Percentiles rank a stretch among this genome's conserved stretches.
Conservation (phyloP, 306 rosid genomes). For the Styphnolobium japonicum region DNA sequence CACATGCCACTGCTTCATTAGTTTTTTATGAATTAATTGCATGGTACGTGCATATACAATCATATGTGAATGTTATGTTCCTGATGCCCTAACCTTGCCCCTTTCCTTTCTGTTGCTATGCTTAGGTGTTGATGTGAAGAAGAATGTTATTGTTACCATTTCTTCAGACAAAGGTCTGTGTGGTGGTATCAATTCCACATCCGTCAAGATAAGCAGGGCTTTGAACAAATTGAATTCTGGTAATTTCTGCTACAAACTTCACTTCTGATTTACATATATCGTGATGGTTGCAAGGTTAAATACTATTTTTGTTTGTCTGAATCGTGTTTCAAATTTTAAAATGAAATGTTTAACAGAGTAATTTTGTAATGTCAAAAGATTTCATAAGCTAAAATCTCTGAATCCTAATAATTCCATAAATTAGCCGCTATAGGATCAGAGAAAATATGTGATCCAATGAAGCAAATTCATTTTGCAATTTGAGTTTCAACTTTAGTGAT, state of each 20-base stretch:
- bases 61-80: neutral
- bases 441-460: neutral
- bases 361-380: neutral
- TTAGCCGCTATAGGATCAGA: neutral
- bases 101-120: conserved; percentile 16
- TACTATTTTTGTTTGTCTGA: neutral
- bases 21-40: conserved; percentile 4
- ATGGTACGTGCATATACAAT: neutral
- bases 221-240: conserved; percentile 66
- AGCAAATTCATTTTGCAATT: neutral
- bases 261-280: neutral
- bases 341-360: neutral
- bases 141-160: conserved; percentile 72
- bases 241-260: conserved; percentile 51
- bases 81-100: conserved; percentile 19
- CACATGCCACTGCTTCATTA: neutral
- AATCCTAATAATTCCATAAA: neutral
- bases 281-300: neutral
- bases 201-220: conserved; percentile 92
- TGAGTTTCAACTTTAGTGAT: neutral
- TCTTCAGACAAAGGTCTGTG: conserved; percentile 99
- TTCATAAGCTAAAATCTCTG: neutral
- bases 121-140: conserved; percentile 74
- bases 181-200: conserved; percentile 97
- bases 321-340: neutral